These are phyloP conservation scores for Aspergillus fischeri DNA, from an alignment of 2,329 filamentous ascomycete species.

Conservation along the genomic window DNA sequence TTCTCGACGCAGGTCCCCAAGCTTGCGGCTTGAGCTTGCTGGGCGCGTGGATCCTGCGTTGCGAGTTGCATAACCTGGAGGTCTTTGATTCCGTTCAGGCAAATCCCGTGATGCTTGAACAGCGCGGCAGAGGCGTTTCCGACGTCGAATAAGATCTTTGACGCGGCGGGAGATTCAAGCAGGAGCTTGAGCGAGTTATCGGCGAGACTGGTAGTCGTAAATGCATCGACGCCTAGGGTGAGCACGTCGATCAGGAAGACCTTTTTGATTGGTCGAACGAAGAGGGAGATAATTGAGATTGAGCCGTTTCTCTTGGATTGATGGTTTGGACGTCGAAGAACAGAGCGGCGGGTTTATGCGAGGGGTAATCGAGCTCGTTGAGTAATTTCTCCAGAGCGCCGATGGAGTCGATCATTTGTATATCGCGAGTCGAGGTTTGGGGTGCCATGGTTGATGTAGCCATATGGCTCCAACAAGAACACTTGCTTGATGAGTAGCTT, in stretches of 20 bases:
- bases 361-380: background rate
- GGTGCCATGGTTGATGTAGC: background rate
- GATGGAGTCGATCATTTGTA: background rate
- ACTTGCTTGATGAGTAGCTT: background rate
- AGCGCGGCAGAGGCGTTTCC: conserved; percentile 57
- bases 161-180: conserved; percentile 41
- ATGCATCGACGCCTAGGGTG: conserved; percentile 34
- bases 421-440: too few relatives aligned
- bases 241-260: conserved; percentile 47
- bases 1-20: conserved; percentile 39
- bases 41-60: conserved; percentile 12
- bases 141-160: conserved; percentile 57
- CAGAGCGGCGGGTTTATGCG: conserved; percentile 28
- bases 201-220: conserved; percentile 30
- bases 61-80: conserved; percentile 56
- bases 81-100: conserved; percentile 46
- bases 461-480: background rate
- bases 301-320: conserved; percentile 42
- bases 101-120: conserved; percentile 43
- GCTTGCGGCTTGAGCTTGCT: conserved; percentile 23
- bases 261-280: conserved; percentile 24
- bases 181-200: conserved; percentile 35
- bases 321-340: conserved; percentile 50
- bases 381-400: background rate
- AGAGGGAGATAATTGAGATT: conserved; percentile 45